Percentiles rank a stretch among this genome's conserved stretches.
Conservation (phyloP, 2,329 filamentous ascomycete species). For the Xylariaceae sp. region DNA sequence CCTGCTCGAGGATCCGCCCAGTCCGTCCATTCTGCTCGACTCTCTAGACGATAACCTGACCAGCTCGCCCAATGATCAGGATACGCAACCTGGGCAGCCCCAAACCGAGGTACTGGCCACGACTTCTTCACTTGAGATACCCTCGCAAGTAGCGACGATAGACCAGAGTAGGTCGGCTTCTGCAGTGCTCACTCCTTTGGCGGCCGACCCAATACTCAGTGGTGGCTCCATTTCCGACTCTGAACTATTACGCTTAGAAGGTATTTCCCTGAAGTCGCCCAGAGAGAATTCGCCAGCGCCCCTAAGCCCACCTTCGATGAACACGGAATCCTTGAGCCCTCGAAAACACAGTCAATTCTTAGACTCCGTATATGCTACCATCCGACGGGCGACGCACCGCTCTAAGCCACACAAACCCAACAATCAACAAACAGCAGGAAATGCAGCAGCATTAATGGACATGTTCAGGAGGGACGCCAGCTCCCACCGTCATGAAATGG, state of each 20-base stretch:
- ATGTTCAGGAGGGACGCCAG: slow-evolving; percentile 11
- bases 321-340: slow-evolving; percentile 29
- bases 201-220: slow-evolving; percentile 34
- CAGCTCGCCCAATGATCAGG: slow-evolving; percentile 27
- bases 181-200: slow-evolving; percentile 19
- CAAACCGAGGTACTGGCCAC: slow-evolving; percentile 20
- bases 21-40: slow-evolving; percentile 37
- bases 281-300: slow-evolving; percentile 29
- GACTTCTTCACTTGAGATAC: slow-evolving; percentile 12
- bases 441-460: slow-evolving; percentile 14
- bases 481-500: slow-evolving; percentile 1
- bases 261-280: slow-evolving; percentile 47
- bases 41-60: slow-evolving; percentile 26
- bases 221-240: slow-evolving; percentile 50
- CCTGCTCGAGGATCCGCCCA: slow-evolving; percentile 34
- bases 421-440: slow-evolving; percentile 3
- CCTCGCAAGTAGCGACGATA: slow-evolving; percentile 6
- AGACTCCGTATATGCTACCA: slow-evolving; percentile 33
- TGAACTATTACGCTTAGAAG: slow-evolving; percentile 50
- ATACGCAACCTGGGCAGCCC: slow-evolving; percentile 17
- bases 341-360: slow-evolving; percentile 33
- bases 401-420: slow-evolving; percentile 20
- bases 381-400: slow-evolving; percentile 31
- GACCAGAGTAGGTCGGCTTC: slow-evolving; percentile 20
- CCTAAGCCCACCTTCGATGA: slow-evolving; percentile 31